phyloP scores from a whole-genome alignment of 495 filamentous ascomycete species.

The Apiosordaria backusii region DNA sequence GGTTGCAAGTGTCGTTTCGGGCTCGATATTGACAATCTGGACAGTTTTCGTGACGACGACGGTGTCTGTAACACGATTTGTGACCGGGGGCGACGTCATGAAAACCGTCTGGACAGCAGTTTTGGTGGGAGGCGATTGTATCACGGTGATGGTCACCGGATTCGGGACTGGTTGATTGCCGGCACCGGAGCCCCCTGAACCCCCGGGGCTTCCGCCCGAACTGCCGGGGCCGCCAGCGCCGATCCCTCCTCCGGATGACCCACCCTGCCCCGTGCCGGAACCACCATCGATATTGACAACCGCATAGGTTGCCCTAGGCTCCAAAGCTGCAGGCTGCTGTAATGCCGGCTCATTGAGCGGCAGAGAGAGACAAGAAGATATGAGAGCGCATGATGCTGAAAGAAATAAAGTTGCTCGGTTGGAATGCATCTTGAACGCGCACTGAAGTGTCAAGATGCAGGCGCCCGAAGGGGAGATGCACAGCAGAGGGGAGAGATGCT shows the following conservation, averaged over 20 bases:
- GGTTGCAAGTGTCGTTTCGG: slow-evolving; percentile 2
- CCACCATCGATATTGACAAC: slow-evolving; percentile 32
- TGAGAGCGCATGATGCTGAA: slow-evolving; percentile 8
- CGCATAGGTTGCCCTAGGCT: slow-evolving; percentile 29
- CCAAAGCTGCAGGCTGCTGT: slow-evolving; percentile 3
- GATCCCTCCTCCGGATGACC: slow-evolving; percentile 2
- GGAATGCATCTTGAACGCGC: not conserved
- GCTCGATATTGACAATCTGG: slow-evolving; percentile 7
- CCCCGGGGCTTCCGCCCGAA: slow-evolving; percentile 14
- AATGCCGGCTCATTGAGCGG: slow-evolving; percentile 18
- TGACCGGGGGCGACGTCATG: slow-evolving; percentile 13
- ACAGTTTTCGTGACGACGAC: slow-evolving; percentile 23
- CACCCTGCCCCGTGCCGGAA: slow-evolving; percentile 13
- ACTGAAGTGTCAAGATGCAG: not conserved
- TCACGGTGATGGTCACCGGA: slow-evolving; percentile 23
- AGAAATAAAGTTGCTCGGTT: slow-evolving; percentile 6
- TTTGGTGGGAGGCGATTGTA: slow-evolving; percentile 17
- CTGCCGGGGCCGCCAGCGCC: not conserved
- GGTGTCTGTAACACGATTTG: slow-evolving; percentile 13
- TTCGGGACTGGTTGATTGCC: not conserved
- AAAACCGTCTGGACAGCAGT: slow-evolving; percentile 17
- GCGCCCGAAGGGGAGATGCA: not conserved
- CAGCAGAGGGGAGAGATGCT: not conserved
- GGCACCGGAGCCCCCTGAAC: slow-evolving; percentile 17
- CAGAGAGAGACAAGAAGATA: slow-evolving; percentile 13